Evolutionary conservation across 331 rosid genomes (phyloP), one percentile per base, ranked within the genome.

Genomic region (Phaseolus coccineus): DNA sequence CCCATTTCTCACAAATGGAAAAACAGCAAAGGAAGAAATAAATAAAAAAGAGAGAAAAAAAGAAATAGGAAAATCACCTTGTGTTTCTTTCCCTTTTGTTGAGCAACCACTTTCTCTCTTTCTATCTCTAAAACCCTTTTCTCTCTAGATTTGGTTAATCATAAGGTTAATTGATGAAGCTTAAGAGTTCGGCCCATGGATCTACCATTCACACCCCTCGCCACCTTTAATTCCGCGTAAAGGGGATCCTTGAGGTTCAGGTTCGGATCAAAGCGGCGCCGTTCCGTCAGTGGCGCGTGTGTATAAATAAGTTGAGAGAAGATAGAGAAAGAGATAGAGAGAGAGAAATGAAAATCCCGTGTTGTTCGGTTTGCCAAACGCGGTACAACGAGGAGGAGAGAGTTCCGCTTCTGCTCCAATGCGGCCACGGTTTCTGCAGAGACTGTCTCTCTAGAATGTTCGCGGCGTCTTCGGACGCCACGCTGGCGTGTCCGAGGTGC

Each of bases 361-460:
- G 94, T 71, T 95, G 99, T 61, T 89, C 97, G 42, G 98, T 95
- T 9, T 95, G 99, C 88, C 98, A 93, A 80, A 95, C 91, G 85
- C 93, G 99, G 74, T 95, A 93, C 87, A 92, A 95, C 93, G 99
- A 93, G 79, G 99, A 91, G 8, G 99, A 91, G 79, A 87, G 99
- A 74, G 98, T 93, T 14, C 99, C 99, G 11, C 98, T 95, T 73
- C 77, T 95, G 81, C 99, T 95, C 39, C 97, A 95, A 88, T 95
- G 99, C 73, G 99, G 99, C 46, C 99, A 95, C 81, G 97, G 98
- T 4, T 95, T 93, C 88, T 95, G 99, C 83, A 87, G 82, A 73
- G 99, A 95, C 50, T 95, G 99, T 61, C 85, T 95, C 12, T 93
- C 97, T 11, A 83, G 82, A 72, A 93, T 95, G 99, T 95, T 93